Evolutionary conservation across 768 basidiomycete species (phyloP).

Genomic region (Xanthoconium purpureum): DNA sequence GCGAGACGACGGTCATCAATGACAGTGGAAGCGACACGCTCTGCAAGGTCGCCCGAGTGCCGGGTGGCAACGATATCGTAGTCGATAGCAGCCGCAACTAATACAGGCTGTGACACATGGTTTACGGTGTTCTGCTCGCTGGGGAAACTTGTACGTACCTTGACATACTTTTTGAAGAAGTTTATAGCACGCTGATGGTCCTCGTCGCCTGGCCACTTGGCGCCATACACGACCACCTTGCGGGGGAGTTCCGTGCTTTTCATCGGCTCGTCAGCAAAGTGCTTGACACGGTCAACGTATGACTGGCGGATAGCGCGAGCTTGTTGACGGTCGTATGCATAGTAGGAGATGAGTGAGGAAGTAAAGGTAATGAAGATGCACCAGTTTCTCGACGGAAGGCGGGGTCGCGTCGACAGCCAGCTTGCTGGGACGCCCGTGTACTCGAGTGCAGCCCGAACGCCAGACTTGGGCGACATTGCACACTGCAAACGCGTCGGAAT

Average conservation of each 20-base stretch:
- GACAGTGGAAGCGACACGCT: constrained; percentile 69
- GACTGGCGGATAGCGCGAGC: constrained; percentile 73
- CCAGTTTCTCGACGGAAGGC: constrained; percentile 90
- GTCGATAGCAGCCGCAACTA: constrained; percentile 93
- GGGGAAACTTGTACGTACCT: constrained; percentile 54
- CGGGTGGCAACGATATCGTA: constrained; percentile 81
- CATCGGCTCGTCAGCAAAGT: constrained; percentile 67
- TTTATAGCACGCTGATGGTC: constrained; percentile 79
- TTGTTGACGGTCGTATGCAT: constrained; percentile 82
- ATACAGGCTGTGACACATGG: constrained; percentile 63
- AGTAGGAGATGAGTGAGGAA: constrained; percentile 64
- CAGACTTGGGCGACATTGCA: constrained; percentile 39
- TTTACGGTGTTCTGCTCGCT: not conserved
- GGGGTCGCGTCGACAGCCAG: constrained; percentile 82
- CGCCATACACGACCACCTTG: constrained; percentile 81
- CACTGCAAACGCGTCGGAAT: constrained; percentile 11
- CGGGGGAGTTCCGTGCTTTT: constrained; percentile 65
- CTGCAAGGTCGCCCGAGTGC: constrained; percentile 82
- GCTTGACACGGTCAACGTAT: constrained; percentile 77
- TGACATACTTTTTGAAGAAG: constrained; percentile 96
- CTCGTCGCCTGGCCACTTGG: constrained; percentile 93
- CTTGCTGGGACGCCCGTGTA: constrained; percentile 70
- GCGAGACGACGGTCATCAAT: constrained; percentile 65
- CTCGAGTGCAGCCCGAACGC: constrained; percentile 57
- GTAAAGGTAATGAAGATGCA: constrained; percentile 85